A percentile compares a stretch with the other conserved stretches of the same genome.
phyloP scores from a whole-genome alignment of 2,329 filamentous ascomycete species.

The Penicillium glabrum region DNA sequence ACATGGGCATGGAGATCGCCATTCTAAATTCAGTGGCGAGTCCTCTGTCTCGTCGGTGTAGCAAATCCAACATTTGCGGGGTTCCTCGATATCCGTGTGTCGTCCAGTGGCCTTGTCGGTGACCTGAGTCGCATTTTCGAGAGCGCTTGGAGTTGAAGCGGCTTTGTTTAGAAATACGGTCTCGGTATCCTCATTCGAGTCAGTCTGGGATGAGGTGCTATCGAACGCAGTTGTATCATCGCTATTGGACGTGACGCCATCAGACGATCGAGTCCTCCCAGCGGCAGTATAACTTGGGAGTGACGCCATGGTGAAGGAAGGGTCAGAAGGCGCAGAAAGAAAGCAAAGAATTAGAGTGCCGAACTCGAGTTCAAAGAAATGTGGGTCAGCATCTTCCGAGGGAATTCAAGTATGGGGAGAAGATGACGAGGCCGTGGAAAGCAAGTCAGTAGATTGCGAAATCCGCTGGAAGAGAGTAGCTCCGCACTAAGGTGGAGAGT shows the following conservation, averaged over 20 bases:
- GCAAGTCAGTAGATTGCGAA: neutral
- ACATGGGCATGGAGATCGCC: conserved; percentile 89
- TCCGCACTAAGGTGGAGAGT: conserved; percentile 9
- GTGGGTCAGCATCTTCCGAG: conserved; percentile 8
- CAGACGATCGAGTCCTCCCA: conserved; percentile 28
- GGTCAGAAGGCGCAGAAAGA: neutral
- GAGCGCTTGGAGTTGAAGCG: conserved; percentile 11
- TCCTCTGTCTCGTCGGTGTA: conserved; percentile 67
- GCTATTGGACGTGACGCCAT: conserved; percentile 16
- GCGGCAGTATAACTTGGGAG: conserved; percentile 31
- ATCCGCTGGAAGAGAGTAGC: conserved; percentile 1
- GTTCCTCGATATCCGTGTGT: conserved; percentile 31
- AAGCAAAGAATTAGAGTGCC: conserved; percentile 1
- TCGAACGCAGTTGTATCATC: conserved; percentile 12
- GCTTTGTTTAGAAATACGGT: conserved; percentile 32
- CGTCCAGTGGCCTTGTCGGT: conserved; percentile 17
- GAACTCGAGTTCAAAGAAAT: neutral
- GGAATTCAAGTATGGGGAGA: neutral
- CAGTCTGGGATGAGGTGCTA: conserved; percentile 9
- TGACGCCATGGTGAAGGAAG: conserved; percentile 33
- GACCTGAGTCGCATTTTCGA: conserved; percentile 13
- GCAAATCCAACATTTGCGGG: conserved; percentile 67
- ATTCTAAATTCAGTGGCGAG: conserved; percentile 59
- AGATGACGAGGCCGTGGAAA: neutral
- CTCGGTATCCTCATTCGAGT: conserved; percentile 28